Evolutionary conservation across 106 monocot genomes (phyloP).

Genomic region (Apostasia ramifera): DNA sequence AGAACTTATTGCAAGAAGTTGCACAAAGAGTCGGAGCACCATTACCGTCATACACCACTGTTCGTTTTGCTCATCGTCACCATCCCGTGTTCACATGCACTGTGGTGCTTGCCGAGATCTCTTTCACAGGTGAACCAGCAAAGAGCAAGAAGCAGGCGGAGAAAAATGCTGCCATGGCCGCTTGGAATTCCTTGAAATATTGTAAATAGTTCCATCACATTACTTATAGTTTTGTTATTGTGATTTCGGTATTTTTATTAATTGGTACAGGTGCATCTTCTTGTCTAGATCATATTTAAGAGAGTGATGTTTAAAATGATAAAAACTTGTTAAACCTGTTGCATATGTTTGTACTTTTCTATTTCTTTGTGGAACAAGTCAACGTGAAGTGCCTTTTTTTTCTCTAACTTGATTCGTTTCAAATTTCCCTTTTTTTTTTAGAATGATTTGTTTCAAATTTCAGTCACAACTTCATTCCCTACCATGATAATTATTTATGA

Average conservation of each 20-base stretch:
- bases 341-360: no score
- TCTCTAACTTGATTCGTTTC: no score
- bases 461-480: background rate
- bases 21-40: constrained; percentile 93
- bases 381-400: no score
- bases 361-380: no score
- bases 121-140: constrained; percentile 90
- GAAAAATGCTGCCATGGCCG: constrained; percentile 92
- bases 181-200: constrained; percentile 88
- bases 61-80: constrained; percentile 81
- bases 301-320: no score
- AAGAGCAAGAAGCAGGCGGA: constrained; percentile 99
- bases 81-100: constrained; percentile 82
- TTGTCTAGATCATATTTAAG: no score
- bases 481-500: no score
- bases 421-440: no score
- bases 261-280: no score
- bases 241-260: no score
- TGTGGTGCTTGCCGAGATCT: constrained; percentile 86
- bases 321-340: no score
- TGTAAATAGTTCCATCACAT: constrained; percentile 31
- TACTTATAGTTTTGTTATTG: no score
- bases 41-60: constrained; percentile 75
- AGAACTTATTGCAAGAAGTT: constrained; percentile 95
- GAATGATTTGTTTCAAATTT: background rate